Evolutionary conservation across 1,284 basidiomycete genomes (phyloP), one percentile per base, ranked within the genome.

Genomic region (Melanopsichium pennsylvanicum): DNA sequence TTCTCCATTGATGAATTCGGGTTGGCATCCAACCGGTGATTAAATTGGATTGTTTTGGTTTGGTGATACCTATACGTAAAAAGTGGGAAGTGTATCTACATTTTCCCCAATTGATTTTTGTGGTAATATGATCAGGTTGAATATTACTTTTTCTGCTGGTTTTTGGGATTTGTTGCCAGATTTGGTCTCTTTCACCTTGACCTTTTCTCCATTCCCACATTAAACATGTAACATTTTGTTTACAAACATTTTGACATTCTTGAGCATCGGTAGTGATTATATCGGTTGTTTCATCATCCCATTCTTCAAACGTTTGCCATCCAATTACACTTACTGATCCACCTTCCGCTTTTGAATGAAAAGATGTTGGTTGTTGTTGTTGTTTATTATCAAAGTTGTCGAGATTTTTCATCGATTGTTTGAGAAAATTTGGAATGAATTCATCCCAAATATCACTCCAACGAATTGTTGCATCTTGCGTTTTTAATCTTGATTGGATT

Each of bases 381-480:
- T n/a, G n/a, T n/a, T 57, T 48, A 6, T 12, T 11, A 15, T 41
- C 25, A 13, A 15, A 29, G 5, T 15, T 8, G 0, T n/a, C 38
- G 0, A 59, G 42, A 3, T 50, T 15, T 1, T 22, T 1, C 46
- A 67, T 45, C 5, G 46, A 55, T 2, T 32, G 2, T 2, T 38
- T 32, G 26, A 70, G 29, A 16, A 60, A 60, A 0, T 8, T 11
- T 0, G 67, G 67, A 18, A 19, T 37, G 25, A 70, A 70, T 13
- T 70, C 67, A 25, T 60, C 46, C 67, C 67, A 70, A 0, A 70
- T 19, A 31, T 70, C 67, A 2, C 26, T 31, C 56, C 59, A 63
- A 8, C 26, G 16, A 0, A 70, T 15, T 21, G 41, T 35, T 5
- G 54, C 52, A 15, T 25, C 25, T 1, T n/a, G n/a, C n/a, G 33